Base-by-base conservation (phyloP, 805 yeast species). In the Candida montana region DNA sequence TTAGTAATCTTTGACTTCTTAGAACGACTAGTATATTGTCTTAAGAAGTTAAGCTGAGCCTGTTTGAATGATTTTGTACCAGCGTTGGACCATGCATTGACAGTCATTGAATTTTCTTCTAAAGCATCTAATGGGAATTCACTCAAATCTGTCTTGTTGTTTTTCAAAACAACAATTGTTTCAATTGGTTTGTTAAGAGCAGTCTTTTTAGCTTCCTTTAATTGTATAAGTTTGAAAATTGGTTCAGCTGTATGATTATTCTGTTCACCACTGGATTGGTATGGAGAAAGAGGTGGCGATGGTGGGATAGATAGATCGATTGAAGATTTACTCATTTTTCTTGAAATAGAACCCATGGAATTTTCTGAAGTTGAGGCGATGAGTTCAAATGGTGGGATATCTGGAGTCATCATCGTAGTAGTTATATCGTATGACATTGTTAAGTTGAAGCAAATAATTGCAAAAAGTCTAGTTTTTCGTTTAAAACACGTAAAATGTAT, bases 81-180 rank as follows among this genome's bases (percentile, higher is more conserved):
- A 42, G 75, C 53, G 33, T 66, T 67, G 9, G 58, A 47, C 75
- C 79, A 77, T 5, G 84, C 77, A 50, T 71, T 68, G 42, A 81
- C 65, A 29, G 66, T 70, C 46, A 80, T 59, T 31, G 68, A 64
- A 48, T 70, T 69, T 32, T 72, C 65, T 39, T 67, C 64, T 49
- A 62, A 65, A 49, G 71, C 66, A 42, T 74, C 75, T 35, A 77
- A 48, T 41, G 77, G 79, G 59, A 74, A 77, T 29, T 69, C 53
- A 45, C 48, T 40, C 48, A 45, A 32, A 45, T 53, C 39, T 3
- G 46, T 40, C 9, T 41, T 35, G 10, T 37, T 35, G 15, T 41
- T 44, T 9, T 47, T 31, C 7, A 52, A 31, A 2, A 41, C 35
- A 9, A 49, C 40, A 21, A 52, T 41, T 3, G 57, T 51, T 17